Conservation (phyloP, 1,139 yeast genomes). For the Torulaspora pretoriensis region DNA sequence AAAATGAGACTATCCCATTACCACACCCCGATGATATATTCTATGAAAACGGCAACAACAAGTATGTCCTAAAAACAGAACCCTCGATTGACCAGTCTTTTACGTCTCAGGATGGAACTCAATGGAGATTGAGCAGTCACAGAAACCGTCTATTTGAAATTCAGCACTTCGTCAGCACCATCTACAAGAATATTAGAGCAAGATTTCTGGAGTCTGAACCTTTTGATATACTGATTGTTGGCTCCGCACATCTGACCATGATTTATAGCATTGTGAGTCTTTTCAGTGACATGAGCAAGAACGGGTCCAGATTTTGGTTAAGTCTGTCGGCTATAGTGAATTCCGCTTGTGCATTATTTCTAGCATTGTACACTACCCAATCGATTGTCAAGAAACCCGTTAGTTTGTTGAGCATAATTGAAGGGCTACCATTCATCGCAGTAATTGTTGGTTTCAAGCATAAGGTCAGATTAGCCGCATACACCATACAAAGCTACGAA, state of each 20-base stretch:
- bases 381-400: conserved; percentile 50
- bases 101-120: conserved; percentile 43
- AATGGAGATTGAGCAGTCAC: conserved; percentile 62
- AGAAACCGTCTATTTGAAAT: conserved; percentile 62
- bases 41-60: conserved; percentile 23
- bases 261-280: conserved; percentile 76
- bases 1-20: conserved; percentile 15
- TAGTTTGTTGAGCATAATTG: conserved; percentile 73
- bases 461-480: conserved; percentile 69
- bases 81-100: conserved; percentile 26
- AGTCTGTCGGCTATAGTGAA: conserved; percentile 78
- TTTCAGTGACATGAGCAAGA: conserved; percentile 70
- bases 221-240: conserved; percentile 76
- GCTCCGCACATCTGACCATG: conserved; percentile 86
- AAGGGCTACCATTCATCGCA: conserved; percentile 91
- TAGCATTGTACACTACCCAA: conserved; percentile 68
- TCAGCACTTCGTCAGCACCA: conserved; percentile 52
- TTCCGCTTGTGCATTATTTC: conserved; percentile 79
- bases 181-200: conserved; percentile 46
- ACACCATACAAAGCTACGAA: conserved; percentile 36
- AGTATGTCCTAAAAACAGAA: conserved; percentile 26
- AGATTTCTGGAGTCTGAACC: conserved; percentile 75
- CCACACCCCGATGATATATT: conserved; percentile 26
- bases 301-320: conserved; percentile 88
- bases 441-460: conserved; percentile 92